A percentile compares a stretch with the other conserved stretches of the same genome.
phyloP scores from a whole-genome alignment of 73 alveolate genomes.

The Symbiodinium pilosum region DNA sequence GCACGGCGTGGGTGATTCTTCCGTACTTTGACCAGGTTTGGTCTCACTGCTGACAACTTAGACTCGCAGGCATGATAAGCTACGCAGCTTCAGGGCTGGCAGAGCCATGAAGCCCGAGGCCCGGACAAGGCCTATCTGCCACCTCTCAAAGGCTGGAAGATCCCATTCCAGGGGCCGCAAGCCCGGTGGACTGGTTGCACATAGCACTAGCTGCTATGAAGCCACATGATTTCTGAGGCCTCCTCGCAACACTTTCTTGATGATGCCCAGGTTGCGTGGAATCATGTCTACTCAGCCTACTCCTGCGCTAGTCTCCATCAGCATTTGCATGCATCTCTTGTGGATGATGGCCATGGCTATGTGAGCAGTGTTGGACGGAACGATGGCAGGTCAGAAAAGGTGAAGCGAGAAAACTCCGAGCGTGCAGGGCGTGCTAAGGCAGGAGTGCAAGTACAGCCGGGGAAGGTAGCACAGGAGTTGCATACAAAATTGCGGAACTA shows the following conservation, averaged over 20 bases:
- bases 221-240: no score
- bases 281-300: no score
- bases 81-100: no score
- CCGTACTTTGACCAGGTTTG: conserved; percentile 3
- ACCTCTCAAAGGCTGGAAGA: conserved; percentile 86
- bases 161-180: conserved; percentile 82
- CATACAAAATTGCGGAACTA: no score
- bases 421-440: conserved; percentile 57
- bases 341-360: no score
- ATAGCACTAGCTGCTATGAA: neutral
- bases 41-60: conserved; percentile 30
- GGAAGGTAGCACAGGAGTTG: no score
- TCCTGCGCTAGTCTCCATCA: no score
- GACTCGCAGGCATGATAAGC: neutral
- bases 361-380: no score
- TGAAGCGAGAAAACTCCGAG: conserved; percentile 72
- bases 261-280: conserved; percentile 52
- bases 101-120: neutral
- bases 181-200: neutral
- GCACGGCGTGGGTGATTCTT: no score
- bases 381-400: conserved; percentile 58
- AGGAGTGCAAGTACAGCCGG: no score
- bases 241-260: conserved; percentile 65
- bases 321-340: no score
- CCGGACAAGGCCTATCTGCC: conserved; percentile 92